Base-by-base conservation (phyloP, 2,329 filamentous ascomycete genomes). In the Scedosporium boydii region DNA sequence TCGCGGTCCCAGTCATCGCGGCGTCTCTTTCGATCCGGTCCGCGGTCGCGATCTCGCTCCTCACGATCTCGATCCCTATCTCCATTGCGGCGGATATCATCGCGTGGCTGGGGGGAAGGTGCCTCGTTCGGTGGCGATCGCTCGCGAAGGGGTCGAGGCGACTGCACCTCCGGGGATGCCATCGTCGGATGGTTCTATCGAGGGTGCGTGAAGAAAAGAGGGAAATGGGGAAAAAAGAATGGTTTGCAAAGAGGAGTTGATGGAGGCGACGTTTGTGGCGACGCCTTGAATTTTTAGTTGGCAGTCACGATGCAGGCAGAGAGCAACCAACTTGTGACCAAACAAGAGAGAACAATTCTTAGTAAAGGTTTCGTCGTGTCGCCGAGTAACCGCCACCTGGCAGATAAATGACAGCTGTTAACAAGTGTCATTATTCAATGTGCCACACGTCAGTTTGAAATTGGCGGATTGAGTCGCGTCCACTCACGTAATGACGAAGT, bases 151-250 rank as follows among this genome's bases (percentile, higher is more conserved):
- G 51, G 53, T 27, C 21, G 60, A 9, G 60, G 60, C 53, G 60
- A 62, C 23, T 62, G 51, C 66, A 76, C 73, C 63, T 78, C 74
- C 68, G 77, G 76, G 67, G 78, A 79, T 61, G 78, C 78, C 78
- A 81, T 81, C 65, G 21, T 58, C 53, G 60, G 48, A 60, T 41
- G 44, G 26, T 21, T 27, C 51, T 26, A 23, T 23, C 51, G 12
- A 21, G 7, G 29, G 3, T 60, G n/a, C 6, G 16, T 46, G 6
- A 6, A 26, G 6, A 51, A 27, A 41, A 14, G 29, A 26, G 26
- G n/a, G 34, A 38, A 38, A 38, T 3, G 10, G 34, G 34, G 34
- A 34, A 4, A 14, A 34, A 51, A 10, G 44, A 9, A 46, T n/a
- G 59, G 16, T 10, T 12, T 41, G 27, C 12, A 14, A 56, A 7